These are phyloP conservation scores for Raphanus sativus DNA, from an alignment of 345 rosid species.

Conservation along the genomic window DNA sequence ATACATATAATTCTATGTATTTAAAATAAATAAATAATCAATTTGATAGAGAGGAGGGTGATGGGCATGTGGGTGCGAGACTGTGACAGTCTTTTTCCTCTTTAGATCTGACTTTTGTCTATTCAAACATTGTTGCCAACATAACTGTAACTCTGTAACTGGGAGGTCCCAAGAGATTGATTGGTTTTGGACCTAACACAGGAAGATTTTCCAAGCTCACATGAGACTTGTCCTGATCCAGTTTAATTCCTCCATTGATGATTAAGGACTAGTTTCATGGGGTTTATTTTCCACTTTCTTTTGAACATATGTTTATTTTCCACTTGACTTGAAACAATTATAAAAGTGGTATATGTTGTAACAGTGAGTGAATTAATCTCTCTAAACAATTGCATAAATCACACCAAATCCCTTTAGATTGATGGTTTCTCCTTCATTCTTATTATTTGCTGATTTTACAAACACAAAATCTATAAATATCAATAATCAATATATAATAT, in stretches of 20 bases:
- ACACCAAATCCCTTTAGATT: slow-evolving; percentile 34
- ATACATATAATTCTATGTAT: neutral
- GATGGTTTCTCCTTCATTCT: slow-evolving; percentile 27
- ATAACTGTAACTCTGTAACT: slow-evolving; percentile 19
- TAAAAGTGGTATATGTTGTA: neutral
- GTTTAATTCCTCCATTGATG: slow-evolving; percentile 1
- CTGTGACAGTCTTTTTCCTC: slow-evolving; percentile 32
- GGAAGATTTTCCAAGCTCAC: slow-evolving; percentile 25
- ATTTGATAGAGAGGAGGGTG: slow-evolving; percentile 16
- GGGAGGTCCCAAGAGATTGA: slow-evolving; percentile 26
- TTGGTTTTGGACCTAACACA: slow-evolving; percentile 21
- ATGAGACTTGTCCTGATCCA: slow-evolving; percentile 30
- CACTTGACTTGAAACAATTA: neutral
- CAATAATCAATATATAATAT: slow-evolving; percentile 28
- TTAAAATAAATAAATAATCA: neutral
- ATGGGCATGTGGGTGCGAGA: slow-evolving; percentile 39
- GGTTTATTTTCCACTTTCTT: neutral
- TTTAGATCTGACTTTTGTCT: slow-evolving; percentile 39
- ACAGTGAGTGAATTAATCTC: slow-evolving; percentile 2
- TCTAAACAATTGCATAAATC: slow-evolving; percentile 9
- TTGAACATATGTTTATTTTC: too few species aligned
- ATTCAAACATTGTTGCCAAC: slow-evolving; percentile 39
- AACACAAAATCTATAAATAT: slow-evolving; percentile 16
- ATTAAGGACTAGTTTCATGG: neutral
- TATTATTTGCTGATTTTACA: slow-evolving; percentile 33